Evolutionary conservation across 1,139 yeast species (phyloP).

Genomic region (Zygosaccharomyces sapae): DNA sequence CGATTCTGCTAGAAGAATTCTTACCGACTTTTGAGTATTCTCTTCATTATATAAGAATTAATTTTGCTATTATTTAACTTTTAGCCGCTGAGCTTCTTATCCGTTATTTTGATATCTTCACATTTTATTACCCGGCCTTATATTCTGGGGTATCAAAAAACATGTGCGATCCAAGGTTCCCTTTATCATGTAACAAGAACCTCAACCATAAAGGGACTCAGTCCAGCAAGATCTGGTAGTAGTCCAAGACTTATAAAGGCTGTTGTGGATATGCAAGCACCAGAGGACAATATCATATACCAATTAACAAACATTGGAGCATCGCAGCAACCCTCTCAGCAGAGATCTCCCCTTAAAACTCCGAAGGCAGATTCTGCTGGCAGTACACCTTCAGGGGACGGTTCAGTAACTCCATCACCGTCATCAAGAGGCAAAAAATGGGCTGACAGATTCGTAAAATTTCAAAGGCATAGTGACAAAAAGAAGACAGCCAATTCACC

Average conservation of each 20-base stretch:
- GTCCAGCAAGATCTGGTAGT: not conserved
- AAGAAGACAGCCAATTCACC: constrained; percentile 13
- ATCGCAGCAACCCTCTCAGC: constrained; percentile 13
- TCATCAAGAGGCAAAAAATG: constrained; percentile 22
- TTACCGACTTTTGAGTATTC: too few species aligned
- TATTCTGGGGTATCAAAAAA: not conserved
- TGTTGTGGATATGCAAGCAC: constrained; percentile 10
- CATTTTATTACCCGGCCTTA: not conserved
- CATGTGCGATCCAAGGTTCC: not conserved
- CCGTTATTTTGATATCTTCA: too few species aligned
- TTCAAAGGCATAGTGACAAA: constrained; percentile 16
- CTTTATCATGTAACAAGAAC: not conserved
- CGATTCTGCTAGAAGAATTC: too few species aligned
- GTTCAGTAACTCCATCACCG: constrained; percentile 17
- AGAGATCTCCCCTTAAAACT: constrained; percentile 10
- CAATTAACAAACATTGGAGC: constrained; percentile 20
- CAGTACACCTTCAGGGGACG: constrained; percentile 9
- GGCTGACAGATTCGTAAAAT: constrained; percentile 22
- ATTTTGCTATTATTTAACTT: too few species aligned
- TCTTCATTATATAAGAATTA: too few species aligned
- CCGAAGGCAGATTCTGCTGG: constrained; percentile 12
- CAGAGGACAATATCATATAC: constrained; percentile 17
- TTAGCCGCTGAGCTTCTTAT: too few species aligned
- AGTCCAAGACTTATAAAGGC: not conserved
- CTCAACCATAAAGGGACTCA: too few species aligned